Evolutionary conservation across 192 early-diverging fungal species (phyloP).

Genomic region (Phlyctochytrium planicorne): DNA sequence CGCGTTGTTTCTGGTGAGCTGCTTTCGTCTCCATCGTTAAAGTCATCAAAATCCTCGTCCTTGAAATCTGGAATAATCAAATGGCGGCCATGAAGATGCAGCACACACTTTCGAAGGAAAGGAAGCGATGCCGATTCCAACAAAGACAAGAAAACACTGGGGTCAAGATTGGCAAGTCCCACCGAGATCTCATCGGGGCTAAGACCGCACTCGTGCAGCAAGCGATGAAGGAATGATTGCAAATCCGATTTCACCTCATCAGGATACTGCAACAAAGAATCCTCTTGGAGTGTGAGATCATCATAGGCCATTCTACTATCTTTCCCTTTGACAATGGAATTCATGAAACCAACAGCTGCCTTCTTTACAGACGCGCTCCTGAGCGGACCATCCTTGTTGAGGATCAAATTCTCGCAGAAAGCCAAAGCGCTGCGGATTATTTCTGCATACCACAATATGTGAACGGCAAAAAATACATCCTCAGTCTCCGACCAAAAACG

Average conservation of each 20-base stretch:
- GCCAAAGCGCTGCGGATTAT: not conserved
- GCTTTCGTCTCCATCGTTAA: conserved; percentile 15
- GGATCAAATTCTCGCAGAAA: not conserved
- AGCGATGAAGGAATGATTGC: no score
- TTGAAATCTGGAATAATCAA: conserved; percentile 51
- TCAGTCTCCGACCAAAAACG: not conserved
- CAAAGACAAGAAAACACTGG: conserved; percentile 27
- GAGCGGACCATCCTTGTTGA: no score
- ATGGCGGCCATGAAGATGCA: conserved; percentile 67
- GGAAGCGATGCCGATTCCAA: conserved; percentile 68
- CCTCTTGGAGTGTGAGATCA: no score
- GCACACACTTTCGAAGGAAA: conserved; percentile 66
- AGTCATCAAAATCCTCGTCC: conserved; percentile 26
- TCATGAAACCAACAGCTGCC: no score
- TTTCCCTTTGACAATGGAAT: no score
- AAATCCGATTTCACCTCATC: no score
- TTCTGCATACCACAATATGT: not conserved
- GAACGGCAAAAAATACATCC: not conserved
- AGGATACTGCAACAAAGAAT: no score
- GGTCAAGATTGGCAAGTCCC: conserved; percentile 14
- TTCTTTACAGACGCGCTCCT: no score
- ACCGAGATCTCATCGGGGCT: conserved; percentile 38
- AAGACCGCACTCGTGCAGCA: no score
- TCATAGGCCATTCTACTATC: no score
- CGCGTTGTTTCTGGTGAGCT: conserved; percentile 61